Conservation (phyloP, 2,329 filamentous ascomycete species). For the Alternaria panax region DNA sequence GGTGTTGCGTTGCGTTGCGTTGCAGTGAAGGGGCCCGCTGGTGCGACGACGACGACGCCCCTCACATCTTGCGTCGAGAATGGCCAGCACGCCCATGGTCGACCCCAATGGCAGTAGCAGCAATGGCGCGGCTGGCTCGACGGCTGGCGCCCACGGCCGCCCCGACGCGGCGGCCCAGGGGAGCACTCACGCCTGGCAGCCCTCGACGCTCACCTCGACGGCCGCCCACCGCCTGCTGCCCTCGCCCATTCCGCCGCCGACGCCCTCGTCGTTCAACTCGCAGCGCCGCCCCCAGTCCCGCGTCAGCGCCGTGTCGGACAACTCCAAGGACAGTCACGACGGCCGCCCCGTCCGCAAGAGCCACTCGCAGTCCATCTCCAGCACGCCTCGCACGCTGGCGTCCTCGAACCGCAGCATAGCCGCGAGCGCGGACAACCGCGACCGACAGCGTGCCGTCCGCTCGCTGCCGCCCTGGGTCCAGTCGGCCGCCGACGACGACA, state of each 20-base stretch:
- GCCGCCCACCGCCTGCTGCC: constrained; percentile 37
- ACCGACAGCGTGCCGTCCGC: constrained; percentile 44
- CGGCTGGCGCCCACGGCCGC: constrained; percentile 23
- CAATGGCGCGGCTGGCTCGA: background rate
- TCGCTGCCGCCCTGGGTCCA: constrained; percentile 52
- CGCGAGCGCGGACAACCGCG: constrained; percentile 39
- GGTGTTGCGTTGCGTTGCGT: constrained; percentile 9
- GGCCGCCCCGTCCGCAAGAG: constrained; percentile 38
- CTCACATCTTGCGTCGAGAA: constrained; percentile 29
- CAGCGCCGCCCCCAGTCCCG: constrained; percentile 44
- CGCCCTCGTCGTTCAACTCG: constrained; percentile 38
- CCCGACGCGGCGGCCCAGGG: constrained; percentile 23
- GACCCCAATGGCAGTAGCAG: constrained; percentile 23
- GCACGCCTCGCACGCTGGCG: constrained; percentile 48
- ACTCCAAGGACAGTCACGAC: constrained; percentile 36
- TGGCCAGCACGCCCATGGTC: constrained; percentile 41
- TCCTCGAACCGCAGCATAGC: constrained; percentile 41
- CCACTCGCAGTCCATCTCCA: constrained; percentile 47
- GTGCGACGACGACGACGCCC: constrained; percentile 32
- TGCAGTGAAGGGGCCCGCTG: constrained; percentile 16
- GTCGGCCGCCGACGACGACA: constrained; percentile 47
- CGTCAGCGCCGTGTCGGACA: constrained; percentile 37
- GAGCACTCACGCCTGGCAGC: background rate
- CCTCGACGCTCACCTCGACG: constrained; percentile 11
- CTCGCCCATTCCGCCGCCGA: constrained; percentile 43